A percentile compares a stretch with the other conserved stretches of the same genome.
Evolutionary conservation across 2,329 filamentous ascomycete genomes (phyloP).

Genomic region (Ploettnerulaceae sp.): DNA sequence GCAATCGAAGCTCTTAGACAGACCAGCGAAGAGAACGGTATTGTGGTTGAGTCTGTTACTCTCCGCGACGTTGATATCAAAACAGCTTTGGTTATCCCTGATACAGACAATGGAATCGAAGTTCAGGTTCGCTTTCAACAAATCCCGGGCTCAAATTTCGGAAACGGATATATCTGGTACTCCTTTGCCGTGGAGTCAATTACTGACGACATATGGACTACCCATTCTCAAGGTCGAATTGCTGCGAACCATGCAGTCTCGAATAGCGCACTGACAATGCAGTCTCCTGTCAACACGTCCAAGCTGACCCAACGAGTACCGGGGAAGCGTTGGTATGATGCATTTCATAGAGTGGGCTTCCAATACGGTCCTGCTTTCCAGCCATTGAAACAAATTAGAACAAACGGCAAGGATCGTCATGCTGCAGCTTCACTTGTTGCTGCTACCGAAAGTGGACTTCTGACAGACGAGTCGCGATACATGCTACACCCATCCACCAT

Average conservation of each 20-base stretch:
- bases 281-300: no score
- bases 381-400: conserved; percentile 15
- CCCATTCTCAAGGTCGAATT: no score
- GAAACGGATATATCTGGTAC: no score
- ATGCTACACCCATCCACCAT: conserved; percentile 13
- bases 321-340: conserved; percentile 10
- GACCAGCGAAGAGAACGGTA: conserved; percentile 25
- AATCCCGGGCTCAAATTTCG: no score
- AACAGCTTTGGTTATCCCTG: conserved; percentile 43
- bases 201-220: no score
- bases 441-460: neutral
- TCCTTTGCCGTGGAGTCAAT: no score
- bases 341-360: conserved; percentile 22
- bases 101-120: no score
- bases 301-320: conserved; percentile 1
- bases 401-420: neutral
- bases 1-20: conserved; percentile 34
- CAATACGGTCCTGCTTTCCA: conserved; percentile 29
- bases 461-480: neutral
- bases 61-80: conserved; percentile 45
- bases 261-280: no score
- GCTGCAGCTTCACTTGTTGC: neutral
- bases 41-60: conserved; percentile 41
- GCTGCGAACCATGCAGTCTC: no score
- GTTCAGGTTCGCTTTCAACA: no score